phyloP scores from a whole-genome alignment of 768 basidiomycete genomes.

The Neoboletus subvelutipes region DNA sequence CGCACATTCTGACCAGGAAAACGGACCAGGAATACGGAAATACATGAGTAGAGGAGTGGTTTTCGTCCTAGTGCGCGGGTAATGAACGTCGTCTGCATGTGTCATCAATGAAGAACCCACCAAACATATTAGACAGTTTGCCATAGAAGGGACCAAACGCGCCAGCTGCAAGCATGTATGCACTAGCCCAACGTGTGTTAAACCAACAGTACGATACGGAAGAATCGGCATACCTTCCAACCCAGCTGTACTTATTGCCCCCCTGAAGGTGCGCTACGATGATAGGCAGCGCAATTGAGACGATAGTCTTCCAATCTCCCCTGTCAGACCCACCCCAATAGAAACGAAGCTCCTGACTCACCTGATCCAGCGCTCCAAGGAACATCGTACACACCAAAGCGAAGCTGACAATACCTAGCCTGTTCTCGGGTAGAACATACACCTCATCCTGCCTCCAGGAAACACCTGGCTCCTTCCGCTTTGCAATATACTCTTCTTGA shows the following conservation, averaged over 20 bases:
- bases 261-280: slow-evolving; percentile 65
- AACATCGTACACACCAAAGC: slow-evolving; percentile 28
- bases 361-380: slow-evolving; percentile 56
- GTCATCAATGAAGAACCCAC: slow-evolving; percentile 12
- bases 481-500: not conserved
- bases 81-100: not conserved
- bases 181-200: slow-evolving; percentile 36
- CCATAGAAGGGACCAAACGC: slow-evolving; percentile 71
- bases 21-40: slow-evolving; percentile 63
- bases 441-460: slow-evolving; percentile 53
- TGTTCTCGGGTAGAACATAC: slow-evolving; percentile 45
- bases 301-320: slow-evolving; percentile 46
- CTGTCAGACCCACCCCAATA: not conserved
- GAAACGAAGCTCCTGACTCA: slow-evolving; percentile 17
- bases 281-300: slow-evolving; percentile 69
- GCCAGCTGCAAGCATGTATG: slow-evolving; percentile 70
- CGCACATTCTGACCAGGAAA: not conserved
- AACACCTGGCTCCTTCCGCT: slow-evolving; percentile 34
- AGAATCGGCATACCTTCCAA: slow-evolving; percentile 49
- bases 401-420: slow-evolving; percentile 22
- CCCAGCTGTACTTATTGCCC: slow-evolving; percentile 66
- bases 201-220: not conserved
- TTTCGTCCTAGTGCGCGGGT: slow-evolving; percentile 50
- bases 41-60: slow-evolving; percentile 61
- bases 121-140: slow-evolving; percentile 63